Conservation (phyloP, 2,329 filamentous ascomycete species). For the Colletotrichum sp. region DNA sequence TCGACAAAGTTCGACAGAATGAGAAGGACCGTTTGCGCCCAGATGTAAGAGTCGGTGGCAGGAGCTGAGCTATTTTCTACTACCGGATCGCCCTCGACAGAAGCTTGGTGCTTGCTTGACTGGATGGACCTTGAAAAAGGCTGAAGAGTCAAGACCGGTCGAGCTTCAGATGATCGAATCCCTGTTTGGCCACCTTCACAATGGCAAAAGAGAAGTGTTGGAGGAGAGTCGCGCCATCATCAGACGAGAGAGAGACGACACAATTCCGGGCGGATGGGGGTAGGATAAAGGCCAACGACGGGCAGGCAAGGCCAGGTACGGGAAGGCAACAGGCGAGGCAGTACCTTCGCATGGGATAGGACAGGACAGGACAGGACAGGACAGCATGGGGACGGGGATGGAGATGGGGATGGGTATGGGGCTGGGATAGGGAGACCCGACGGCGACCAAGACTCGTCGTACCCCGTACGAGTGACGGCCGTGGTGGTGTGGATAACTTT, state of each 20-base stretch:
- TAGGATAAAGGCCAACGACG: neutral
- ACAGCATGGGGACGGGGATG: neutral
- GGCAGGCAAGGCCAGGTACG: neutral
- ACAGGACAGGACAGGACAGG: neutral
- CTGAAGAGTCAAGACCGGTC: neutral
- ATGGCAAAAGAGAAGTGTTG: neutral
- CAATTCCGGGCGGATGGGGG: neutral
- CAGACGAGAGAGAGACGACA: constrained; percentile 14
- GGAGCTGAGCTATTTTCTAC: neutral
- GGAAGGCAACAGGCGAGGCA: neutral
- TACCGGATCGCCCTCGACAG: neutral
- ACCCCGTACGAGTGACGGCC: neutral
- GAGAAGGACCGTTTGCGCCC: neutral
- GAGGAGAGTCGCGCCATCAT: constrained; percentile 8
- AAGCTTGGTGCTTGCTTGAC: neutral
- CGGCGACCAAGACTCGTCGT: neutral
- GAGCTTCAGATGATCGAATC: constrained; percentile 1
- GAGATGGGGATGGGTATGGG: neutral
- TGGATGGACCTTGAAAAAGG: neutral
- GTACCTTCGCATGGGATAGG: neutral
- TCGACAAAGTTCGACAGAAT: neutral
- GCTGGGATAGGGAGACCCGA: neutral
- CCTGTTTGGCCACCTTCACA: neutral
- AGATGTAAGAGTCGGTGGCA: neutral
- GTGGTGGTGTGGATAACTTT: neutral